Conservation (phyloP, 257 asterid genomes). For the Primulina tabacum region DNA sequence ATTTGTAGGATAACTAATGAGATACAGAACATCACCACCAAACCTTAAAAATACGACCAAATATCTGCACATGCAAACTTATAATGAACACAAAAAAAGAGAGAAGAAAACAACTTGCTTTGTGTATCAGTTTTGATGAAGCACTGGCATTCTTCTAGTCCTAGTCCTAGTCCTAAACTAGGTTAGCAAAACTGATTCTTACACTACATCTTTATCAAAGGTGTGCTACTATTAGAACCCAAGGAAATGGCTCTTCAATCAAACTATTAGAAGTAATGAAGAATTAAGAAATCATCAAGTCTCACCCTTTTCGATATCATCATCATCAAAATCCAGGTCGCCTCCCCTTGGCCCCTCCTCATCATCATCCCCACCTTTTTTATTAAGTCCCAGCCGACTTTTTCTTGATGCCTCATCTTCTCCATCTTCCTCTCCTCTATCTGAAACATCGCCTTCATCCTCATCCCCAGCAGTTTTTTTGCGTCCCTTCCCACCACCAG, state of each 20-base stretch:
- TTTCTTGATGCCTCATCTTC: slow-evolving; percentile 80
- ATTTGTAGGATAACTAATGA: not conserved
- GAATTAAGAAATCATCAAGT: slow-evolving; percentile 10
- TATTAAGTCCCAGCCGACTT: slow-evolving; percentile 61
- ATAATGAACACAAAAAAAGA: not conserved
- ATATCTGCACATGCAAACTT: not conserved
- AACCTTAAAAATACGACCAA: not conserved
- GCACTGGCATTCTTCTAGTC: not conserved
- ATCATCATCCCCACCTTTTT: slow-evolving; percentile 73
- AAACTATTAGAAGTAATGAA: slow-evolving; percentile 1
- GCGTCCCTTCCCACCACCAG: slow-evolving; percentile 72
- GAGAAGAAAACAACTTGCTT: slow-evolving; percentile 7
- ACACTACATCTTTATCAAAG: not conserved
- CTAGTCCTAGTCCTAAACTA: not conserved
- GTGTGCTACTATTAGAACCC: not conserved
- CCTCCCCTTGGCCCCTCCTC: slow-evolving; percentile 99
- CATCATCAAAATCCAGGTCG: slow-evolving; percentile 91
- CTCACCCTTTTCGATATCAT: slow-evolving; percentile 91
- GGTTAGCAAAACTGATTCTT: not conserved
- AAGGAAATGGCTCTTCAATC: not conserved
- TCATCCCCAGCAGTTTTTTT: slow-evolving; percentile 73
- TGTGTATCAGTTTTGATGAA: not conserved
- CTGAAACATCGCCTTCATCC: slow-evolving; percentile 77
- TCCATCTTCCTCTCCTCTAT: slow-evolving; percentile 94
- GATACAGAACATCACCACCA: not conserved